Conservation (phyloP, 345 rosid genomes). For the Angophora floribunda region DNA sequence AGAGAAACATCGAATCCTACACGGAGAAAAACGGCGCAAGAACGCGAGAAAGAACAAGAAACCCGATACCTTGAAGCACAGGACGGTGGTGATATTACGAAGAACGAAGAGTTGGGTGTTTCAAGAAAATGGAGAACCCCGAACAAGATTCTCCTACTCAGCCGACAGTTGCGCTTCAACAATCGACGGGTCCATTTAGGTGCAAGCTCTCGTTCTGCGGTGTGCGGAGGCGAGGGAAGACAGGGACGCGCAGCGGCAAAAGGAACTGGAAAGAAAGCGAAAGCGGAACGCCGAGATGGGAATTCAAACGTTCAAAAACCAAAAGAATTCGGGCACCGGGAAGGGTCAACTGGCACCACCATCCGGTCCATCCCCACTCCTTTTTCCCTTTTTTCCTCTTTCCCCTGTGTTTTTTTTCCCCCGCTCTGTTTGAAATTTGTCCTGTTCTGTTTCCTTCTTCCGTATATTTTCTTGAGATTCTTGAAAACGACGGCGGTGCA, state of each 20-base stretch:
- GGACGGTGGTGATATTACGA: not conserved
- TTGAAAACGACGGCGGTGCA: not conserved
- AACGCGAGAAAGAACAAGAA: not conserved
- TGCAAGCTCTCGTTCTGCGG: not conserved
- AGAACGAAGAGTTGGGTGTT: not conserved
- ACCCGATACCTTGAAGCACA: not conserved
- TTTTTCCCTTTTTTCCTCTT: not conserved
- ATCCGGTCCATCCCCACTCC: not conserved
- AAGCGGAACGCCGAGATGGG: not conserved
- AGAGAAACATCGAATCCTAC: not conserved
- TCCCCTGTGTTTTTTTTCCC: not conserved
- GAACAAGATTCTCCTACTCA: not conserved
- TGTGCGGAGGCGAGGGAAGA: not conserved
- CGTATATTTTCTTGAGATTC: not conserved
- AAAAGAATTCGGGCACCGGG: not conserved
- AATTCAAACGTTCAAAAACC: slow-evolving; percentile 9
- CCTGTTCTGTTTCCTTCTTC: not conserved
- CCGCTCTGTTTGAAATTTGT: not conserved
- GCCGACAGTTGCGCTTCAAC: not conserved
- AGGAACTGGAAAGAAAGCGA: not conserved
- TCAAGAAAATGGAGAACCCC: not conserved
- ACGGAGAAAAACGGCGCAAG: not conserved
- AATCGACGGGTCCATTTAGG: not conserved
- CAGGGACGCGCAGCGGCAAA: not conserved
- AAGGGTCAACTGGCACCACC: slow-evolving; percentile 6